Conservation (phyloP, 345 rosid genomes). For the Lenwebbia sp. region DNA sequence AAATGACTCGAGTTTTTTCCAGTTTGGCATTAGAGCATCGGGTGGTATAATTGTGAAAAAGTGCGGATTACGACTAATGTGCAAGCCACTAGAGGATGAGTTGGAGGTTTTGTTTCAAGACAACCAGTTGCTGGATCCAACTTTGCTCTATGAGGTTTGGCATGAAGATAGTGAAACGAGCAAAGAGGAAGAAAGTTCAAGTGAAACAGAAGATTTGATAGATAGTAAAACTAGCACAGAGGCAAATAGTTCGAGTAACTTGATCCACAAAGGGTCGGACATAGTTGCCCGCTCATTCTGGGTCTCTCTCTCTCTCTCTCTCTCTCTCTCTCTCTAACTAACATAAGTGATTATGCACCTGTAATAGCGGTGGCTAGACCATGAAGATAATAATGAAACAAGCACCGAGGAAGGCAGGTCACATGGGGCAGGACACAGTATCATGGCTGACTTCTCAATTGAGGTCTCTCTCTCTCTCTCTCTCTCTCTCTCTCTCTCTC, state of each 20-base stretch:
- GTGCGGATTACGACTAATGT: neutral
- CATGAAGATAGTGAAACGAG: neutral
- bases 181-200: neutral
- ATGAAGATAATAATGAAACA: neutral
- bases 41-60: neutral
- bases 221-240: too few relatives aligned
- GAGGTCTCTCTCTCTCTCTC: neutral
- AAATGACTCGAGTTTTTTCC: neutral
- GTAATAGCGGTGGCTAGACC: fast-evolving
- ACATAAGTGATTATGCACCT: neutral
- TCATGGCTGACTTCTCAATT: neutral
- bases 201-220: too few relatives aligned
- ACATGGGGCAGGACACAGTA: too few relatives aligned
- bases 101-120: neutral
- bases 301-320: too few relatives aligned
- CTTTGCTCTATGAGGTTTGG: neutral
- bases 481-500: neutral
- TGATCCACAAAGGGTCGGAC: too few relatives aligned
- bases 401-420: too few relatives aligned
- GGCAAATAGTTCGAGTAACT: too few relatives aligned
- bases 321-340: neutral
- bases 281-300: fast-evolving
- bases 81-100: neutral
- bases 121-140: fast-evolving
- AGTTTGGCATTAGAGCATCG: neutral